These are phyloP conservation scores for Endotrypanum monterogeii DNA, from an alignment of 208 protist species.

Conservation along the genomic window DNA sequence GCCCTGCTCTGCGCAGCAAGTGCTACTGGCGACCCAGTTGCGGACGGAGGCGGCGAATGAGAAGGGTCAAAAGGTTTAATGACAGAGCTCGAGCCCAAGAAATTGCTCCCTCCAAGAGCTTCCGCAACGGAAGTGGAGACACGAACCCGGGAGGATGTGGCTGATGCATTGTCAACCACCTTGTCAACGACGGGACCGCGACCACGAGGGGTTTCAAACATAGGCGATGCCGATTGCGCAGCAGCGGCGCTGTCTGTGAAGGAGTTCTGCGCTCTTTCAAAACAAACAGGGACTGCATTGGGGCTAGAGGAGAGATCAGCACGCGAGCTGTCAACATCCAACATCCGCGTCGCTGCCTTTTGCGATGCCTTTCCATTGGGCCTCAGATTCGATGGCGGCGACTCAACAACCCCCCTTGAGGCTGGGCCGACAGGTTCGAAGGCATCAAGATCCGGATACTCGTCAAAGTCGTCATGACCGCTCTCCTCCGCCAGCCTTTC, in stretches of 20 bases:
- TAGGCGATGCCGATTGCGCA: neutral
- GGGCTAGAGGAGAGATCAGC: neutral
- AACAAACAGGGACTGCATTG: too few relatives aligned
- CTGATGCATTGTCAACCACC: neutral
- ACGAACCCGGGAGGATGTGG: neutral
- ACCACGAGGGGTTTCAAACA: neutral
- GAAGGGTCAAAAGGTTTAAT: neutral
- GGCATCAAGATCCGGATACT: neutral
- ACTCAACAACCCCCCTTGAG: neutral
- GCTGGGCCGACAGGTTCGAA: neutral
- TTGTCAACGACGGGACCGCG: too few relatives aligned
- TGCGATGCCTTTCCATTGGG: neutral
- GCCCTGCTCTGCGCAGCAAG: neutral
- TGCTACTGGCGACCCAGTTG: neutral
- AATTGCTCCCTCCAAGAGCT: slow-evolving; percentile 14
- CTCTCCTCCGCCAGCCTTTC: neutral
- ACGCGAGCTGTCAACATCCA: too few relatives aligned
- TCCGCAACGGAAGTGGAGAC: neutral
- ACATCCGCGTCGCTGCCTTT: neutral
- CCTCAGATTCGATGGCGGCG: too few relatives aligned
- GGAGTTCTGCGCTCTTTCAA: neutral
- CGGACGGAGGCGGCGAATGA: neutral
- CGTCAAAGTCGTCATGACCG: neutral
- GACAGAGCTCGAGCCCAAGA: slow-evolving; percentile 11
- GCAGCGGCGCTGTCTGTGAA: neutral